Base-by-base conservation (phyloP, 1,139 yeast species). In the Magnusiomyces sp. region DNA sequence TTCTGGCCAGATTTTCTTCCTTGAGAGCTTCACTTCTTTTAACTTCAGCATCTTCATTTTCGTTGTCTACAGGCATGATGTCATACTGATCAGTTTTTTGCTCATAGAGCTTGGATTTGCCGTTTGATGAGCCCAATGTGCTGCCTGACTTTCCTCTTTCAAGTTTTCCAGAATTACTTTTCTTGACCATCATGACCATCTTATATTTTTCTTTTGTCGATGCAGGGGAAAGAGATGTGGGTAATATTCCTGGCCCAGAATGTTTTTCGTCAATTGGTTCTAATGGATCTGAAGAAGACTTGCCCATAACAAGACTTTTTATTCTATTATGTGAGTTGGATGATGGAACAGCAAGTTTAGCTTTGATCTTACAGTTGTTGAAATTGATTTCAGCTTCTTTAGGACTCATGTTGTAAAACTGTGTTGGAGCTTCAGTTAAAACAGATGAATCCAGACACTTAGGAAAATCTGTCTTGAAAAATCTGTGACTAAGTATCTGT, bases 221-320 rank as follows among this genome's bases (percentile, higher is more conserved):
- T 57, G 92, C 92, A 14, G 97, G 97, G 31, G 97, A 89, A 62
- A 90, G 75, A 1, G 95, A 85, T 58, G 81, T 84, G 41, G 97
- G 97, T 10, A 42, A 16, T 11, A 37, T 37, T 3, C 40, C 40
- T 5, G 29, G 29, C 6, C 29, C 29, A 23, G 29, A 23, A 23
- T 23, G 43, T 16, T 17, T 46, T 45, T 31, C 40, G 16, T 37
- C 40, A 37, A n/a, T 11, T 14, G 40, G 19, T 17, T 13, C 40
- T 4, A 10, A 37, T 37, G 13, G 40, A 37, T n/a, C 23, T 37
- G 19, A 37, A 37, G 10, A n/a, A n/a, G 29, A 23, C 29, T 23
- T 23, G n/a, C n/a, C n/a, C n/a, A n/a, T n/a, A 23, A 23, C 29
- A 23, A 23, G 4, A 23, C 7, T 23, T 23, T 23, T 23, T 23